Evolutionary conservation across 495 filamentous ascomycete species (phyloP), one percentile per base, ranked within the genome.

Genomic region (Penicillium atrosanguineum): DNA sequence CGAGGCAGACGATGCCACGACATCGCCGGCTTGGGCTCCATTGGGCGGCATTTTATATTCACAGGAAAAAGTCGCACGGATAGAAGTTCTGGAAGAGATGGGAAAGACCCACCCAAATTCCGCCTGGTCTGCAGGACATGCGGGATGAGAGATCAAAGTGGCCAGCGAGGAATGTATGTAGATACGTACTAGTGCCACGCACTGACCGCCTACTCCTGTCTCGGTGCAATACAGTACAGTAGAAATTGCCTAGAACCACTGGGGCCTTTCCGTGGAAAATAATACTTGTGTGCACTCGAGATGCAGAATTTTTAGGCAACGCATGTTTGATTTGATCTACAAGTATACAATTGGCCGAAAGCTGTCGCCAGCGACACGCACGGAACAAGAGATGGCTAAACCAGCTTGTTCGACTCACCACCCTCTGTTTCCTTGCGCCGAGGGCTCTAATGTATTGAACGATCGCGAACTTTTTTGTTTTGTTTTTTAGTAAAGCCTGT

Each of bases 1-100:
- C 44, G 80, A 72, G 18, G 81, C 79, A 7, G 88, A 85, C 20
- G 70, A 74, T 9, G 65, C 61, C 42, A 71, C 46, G 44, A 68
- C 50, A 29, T 49, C 61, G 46, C 57, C 57, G 40, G 52, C 51
- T 45, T 52, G 48, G 45, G 54, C 60, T 53, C 59, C 58, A 34
- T 52, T 50, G 23, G 56, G 26, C 38, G 40, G 55, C n/a, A 57
- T 34, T 34, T 1, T 14, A 1, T 5, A 34, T 34, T 34, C 31
- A 34, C 31, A 12, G 4, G 28, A 9, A 4, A 23, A 23, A 23
- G 2, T 23, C 5, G 23, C 23, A 23, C 23, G 23, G 23, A 23
- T 5, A 2, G 31, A 34, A 8, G 31, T 11, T 4, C 31, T 34
- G 14, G 28, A 34, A 14, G 12, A 34, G 31, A 34, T 14, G 9